phyloP scores from a whole-genome alignment of 2,329 filamentous ascomycete genomes.

The Botrytis cinerea region DNA sequence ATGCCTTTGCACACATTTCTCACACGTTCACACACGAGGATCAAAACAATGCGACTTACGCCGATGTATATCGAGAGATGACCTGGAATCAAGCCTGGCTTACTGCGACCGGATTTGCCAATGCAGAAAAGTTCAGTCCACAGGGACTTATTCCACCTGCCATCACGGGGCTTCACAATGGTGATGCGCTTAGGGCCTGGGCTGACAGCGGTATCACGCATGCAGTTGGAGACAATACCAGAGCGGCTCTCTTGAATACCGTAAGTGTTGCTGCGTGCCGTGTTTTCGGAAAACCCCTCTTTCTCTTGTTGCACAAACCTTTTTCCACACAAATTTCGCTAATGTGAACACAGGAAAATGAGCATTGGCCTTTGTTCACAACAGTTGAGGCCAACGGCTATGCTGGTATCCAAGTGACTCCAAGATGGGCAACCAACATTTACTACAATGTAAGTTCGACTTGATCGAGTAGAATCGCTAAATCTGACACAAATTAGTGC shows the following conservation, averaged over 20 bases:
- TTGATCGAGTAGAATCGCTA: background rate
- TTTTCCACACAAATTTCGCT: background rate
- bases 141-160: slow-evolving; percentile 62
- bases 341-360: slow-evolving; percentile 28
- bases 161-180: slow-evolving; percentile 65
- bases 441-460: slow-evolving; percentile 55
- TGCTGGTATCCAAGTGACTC: slow-evolving; percentile 57
- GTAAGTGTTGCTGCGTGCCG: slow-evolving; percentile 43
- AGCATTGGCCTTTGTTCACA: slow-evolving; percentile 58
- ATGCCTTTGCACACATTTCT: slow-evolving; percentile 59
- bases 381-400: slow-evolving; percentile 54
- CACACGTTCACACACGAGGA: slow-evolving; percentile 64
- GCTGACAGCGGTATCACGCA: slow-evolving; percentile 59
- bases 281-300: background rate
- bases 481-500: slow-evolving; percentile 42
- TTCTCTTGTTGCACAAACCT: background rate
- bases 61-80: slow-evolving; percentile 58
- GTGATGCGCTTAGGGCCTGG: slow-evolving; percentile 62
- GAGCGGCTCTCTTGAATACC: slow-evolving; percentile 54
- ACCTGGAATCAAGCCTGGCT: slow-evolving; percentile 62
- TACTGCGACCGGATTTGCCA: slow-evolving; percentile 52
- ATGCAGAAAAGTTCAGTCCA: slow-evolving; percentile 50
- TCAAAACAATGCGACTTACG: slow-evolving; percentile 61
- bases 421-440: slow-evolving; percentile 62
- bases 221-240: slow-evolving; percentile 65